phyloP scores from a whole-genome alignment of 2,329 filamentous ascomycete species.

The Neofusicoccum parvum region DNA sequence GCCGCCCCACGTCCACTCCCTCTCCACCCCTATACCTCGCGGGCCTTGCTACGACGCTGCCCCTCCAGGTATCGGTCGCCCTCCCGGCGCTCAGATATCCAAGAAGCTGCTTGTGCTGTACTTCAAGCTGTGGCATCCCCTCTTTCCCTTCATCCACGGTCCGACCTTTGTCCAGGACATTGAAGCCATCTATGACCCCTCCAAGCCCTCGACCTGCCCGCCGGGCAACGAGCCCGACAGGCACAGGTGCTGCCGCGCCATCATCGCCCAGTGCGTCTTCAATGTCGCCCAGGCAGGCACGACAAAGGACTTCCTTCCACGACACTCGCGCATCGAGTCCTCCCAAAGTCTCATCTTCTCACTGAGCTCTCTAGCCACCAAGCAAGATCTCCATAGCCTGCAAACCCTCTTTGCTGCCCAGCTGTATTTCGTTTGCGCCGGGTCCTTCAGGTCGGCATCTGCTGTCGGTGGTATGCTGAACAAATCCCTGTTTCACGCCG shows the following conservation, averaged over 20 bases:
- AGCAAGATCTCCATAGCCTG: constrained; percentile 20
- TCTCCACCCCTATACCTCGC: not conserved
- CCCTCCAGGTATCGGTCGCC: constrained; percentile 16
- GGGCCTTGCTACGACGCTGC: constrained; percentile 19
- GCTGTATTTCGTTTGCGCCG: constrained; percentile 58
- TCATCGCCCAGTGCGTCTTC: constrained; percentile 20
- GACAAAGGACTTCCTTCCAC: constrained; percentile 1
- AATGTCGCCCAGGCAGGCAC: constrained; percentile 19
- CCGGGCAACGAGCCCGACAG: constrained; percentile 14
- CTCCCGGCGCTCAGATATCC: constrained; percentile 1
- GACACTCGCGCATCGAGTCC: constrained; percentile 21
- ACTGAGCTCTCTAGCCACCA: constrained; percentile 18
- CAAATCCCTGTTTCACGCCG: constrained; percentile 59
- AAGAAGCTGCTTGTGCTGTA: constrained; percentile 36
- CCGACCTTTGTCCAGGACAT: constrained; percentile 49
- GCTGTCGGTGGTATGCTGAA: constrained; percentile 58
- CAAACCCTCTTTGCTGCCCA: constrained; percentile 59
- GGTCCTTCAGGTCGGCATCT: constrained; percentile 60
- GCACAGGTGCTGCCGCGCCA: constrained; percentile 16
- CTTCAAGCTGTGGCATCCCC: constrained; percentile 61
- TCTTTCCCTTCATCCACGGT: constrained; percentile 60
- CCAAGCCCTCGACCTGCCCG: not conserved
- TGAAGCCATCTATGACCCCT: constrained; percentile 16
- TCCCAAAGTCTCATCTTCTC: constrained; percentile 19
- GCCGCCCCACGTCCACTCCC: not conserved